phyloP scores from a whole-genome alignment of 306 rosid species.

The Luffa aegyptiaca region DNA sequence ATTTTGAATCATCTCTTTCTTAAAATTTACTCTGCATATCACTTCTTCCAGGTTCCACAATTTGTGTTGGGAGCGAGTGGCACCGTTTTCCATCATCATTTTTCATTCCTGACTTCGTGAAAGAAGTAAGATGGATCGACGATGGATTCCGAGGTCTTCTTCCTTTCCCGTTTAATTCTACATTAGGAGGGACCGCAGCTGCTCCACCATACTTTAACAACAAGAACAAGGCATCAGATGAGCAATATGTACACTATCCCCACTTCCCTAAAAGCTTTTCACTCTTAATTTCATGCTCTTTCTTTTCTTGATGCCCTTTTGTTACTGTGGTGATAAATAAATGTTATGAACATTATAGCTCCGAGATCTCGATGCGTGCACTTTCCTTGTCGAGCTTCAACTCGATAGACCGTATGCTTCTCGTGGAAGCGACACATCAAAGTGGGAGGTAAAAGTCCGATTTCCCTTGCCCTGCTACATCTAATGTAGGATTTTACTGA shows the following conservation, averaged over 20 bases:
- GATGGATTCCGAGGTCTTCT: slow-evolving; percentile 96
- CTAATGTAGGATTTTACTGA: not conserved
- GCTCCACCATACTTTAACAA: slow-evolving; percentile 76
- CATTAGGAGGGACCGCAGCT: slow-evolving; percentile 88
- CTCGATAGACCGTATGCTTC: slow-evolving; percentile 72
- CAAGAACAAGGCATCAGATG: slow-evolving; percentile 67
- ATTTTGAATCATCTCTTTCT: not conserved
- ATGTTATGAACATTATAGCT: slow-evolving; percentile 39
- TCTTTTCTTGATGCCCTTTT: not conserved
- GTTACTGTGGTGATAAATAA: not conserved
- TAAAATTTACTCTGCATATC: not conserved
- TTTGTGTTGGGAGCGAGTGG: slow-evolving; percentile 97
- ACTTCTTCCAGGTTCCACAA: slow-evolving; percentile 53
- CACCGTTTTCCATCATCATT: slow-evolving; percentile 93
- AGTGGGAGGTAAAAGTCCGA: slow-evolving; percentile 65
- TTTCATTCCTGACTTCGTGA: slow-evolving; percentile 66
- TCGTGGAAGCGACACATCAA: slow-evolving; percentile 70
- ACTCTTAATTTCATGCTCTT: not conserved
- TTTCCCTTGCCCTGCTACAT: not conserved
- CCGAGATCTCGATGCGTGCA: slow-evolving; percentile 51
- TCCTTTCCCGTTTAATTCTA: slow-evolving; percentile 80
- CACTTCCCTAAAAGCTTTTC: not conserved
- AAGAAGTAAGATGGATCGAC: slow-evolving; percentile 82
- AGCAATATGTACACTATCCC: slow-evolving; percentile 53
- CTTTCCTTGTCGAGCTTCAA: slow-evolving; percentile 90